Evolutionary conservation across 768 basidiomycete species (phyloP), one percentile per base, ranked within the genome.

Genomic region (Boletus rex-veris): DNA sequence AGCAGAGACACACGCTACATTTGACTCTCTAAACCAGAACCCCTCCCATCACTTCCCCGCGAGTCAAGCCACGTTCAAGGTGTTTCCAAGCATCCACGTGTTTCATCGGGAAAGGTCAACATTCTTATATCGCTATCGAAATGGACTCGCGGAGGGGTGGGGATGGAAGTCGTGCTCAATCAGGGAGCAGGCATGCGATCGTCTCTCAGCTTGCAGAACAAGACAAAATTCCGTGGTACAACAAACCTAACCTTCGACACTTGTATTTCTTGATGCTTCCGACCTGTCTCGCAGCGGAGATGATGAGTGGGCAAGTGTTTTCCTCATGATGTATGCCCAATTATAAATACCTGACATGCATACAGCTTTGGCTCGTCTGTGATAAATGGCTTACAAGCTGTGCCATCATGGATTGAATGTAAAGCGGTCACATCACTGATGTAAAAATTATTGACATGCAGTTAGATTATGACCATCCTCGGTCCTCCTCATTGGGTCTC

Each of bases 341-440:
- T 42, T 11, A 35, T 28, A 21, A 8, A 8, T 8, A 39, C 14
- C 45, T 60, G 30, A 54, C 7, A 5, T 3, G n/a, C 10, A 14
- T 11, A 33, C 37, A 59, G 59, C 2, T 58, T 58, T 14, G 42
- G 55, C 6, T 78, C 80, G 0, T 80, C 81, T 4, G 83, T 83
- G 82, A 74, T 84, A 64, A 85, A 83, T 59, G 81, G 81, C 39
- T 63, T 85, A 31, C 83, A 85, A 62, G 80, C 81, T 0, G 82
- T 85, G 14, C 67, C 75, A 19, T 77, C 80, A 0, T 85, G 81
- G 80, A 74, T 79, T 56, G 69, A 66, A 5, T 83, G 83, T 83
- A 48, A 55, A 76, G 55, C 6, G 1, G 7, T 38, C 37, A n/a
- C n/a, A 1, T n/a, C 37, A 15, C 6, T 8, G 37, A 8, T 10